A percentile compares a stretch with the other conserved stretches of the same genome.
Conservation (phyloP, 164 flowering plant genomes). For the Cinnamomum chago region DNA sequence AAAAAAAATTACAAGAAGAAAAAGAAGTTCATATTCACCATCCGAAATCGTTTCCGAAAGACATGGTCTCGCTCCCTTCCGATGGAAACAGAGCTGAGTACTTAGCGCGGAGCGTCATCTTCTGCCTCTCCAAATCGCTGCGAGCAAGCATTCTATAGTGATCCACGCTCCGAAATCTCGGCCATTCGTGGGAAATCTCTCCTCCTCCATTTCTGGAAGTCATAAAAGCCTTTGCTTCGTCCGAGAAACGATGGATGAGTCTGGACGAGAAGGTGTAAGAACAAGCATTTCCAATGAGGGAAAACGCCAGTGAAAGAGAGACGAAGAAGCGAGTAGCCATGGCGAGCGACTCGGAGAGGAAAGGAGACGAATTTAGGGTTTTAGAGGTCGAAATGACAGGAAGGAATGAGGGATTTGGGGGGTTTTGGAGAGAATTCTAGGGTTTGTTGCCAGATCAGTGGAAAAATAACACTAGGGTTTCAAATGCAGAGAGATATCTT, state of each 20-base stretch:
- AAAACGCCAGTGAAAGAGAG: slow-evolving; percentile 8
- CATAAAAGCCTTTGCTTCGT: slow-evolving; percentile 47
- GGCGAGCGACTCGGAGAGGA: background rate
- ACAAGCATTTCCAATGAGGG: slow-evolving; percentile 4
- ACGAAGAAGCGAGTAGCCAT: slow-evolving; percentile 1
- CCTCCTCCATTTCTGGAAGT: slow-evolving; percentile 16
- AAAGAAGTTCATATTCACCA: slow-evolving; percentile 35
- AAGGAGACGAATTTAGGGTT: slow-evolving; percentile 8
- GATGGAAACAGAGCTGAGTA: slow-evolving; percentile 56
- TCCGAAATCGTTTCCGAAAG: slow-evolving; percentile 76
- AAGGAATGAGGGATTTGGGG: background rate
- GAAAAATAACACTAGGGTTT: too few relatives aligned
- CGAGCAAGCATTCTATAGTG: slow-evolving; percentile 47
- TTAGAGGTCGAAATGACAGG: background rate
- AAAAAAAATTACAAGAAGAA: too few relatives aligned
- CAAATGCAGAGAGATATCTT: too few relatives aligned
- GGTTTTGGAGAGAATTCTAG: background rate
- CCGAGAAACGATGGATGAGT: slow-evolving; percentile 76
- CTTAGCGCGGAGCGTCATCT: slow-evolving; percentile 51
- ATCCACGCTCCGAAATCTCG: slow-evolving; percentile 42
- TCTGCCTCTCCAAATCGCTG: slow-evolving; percentile 64
- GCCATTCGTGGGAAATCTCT: slow-evolving; percentile 25
- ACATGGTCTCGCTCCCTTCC: slow-evolving; percentile 61
- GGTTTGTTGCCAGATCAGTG: too few relatives aligned
- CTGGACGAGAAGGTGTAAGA: slow-evolving; percentile 37